Evolutionary conservation across 257 asterid genomes (phyloP).

Genomic region (Orobanche coerulescens): DNA sequence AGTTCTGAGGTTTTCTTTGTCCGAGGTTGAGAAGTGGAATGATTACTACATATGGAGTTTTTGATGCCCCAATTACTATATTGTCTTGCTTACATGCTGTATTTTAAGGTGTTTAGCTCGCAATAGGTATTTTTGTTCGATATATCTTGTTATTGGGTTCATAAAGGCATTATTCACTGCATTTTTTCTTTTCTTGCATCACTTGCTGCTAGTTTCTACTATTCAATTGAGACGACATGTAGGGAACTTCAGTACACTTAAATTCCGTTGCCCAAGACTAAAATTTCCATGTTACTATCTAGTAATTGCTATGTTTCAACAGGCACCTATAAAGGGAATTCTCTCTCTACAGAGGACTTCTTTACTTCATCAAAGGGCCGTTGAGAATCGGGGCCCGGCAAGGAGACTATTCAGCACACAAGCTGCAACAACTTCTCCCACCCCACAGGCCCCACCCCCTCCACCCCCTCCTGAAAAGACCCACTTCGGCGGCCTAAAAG

Average conservation of each 20-base stretch:
- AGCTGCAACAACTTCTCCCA: conserved; percentile 64
- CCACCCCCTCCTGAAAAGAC: conserved; percentile 98
- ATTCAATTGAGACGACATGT: neutral
- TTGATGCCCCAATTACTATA: neutral
- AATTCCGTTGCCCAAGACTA: neutral
- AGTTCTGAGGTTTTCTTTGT: neutral
- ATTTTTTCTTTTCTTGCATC: neutral
- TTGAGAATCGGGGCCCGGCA: conserved; percentile 39
- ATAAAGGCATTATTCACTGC: no score
- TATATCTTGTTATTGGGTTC: conserved; percentile 1
- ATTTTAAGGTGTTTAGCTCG: neutral
- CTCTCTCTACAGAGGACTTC: conserved; percentile 51
- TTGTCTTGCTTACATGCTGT: neutral
- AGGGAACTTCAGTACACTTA: neutral
- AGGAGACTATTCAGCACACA: conserved; percentile 69
- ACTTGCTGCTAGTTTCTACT: neutral
- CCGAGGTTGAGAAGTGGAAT: neutral
- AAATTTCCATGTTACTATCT: neutral
- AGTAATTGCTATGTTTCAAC: conserved; percentile 21
- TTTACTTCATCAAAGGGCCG: conserved; percentile 36
- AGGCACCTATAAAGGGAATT: conserved; percentile 75
- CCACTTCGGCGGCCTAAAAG: conserved; percentile 93
- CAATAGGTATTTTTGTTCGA: neutral
- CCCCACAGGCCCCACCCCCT: conserved; percentile 81
- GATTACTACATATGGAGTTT: neutral